phyloP scores from a whole-genome alignment of 1,139 yeast genomes.

The Suhomyces coccinellae region DNA sequence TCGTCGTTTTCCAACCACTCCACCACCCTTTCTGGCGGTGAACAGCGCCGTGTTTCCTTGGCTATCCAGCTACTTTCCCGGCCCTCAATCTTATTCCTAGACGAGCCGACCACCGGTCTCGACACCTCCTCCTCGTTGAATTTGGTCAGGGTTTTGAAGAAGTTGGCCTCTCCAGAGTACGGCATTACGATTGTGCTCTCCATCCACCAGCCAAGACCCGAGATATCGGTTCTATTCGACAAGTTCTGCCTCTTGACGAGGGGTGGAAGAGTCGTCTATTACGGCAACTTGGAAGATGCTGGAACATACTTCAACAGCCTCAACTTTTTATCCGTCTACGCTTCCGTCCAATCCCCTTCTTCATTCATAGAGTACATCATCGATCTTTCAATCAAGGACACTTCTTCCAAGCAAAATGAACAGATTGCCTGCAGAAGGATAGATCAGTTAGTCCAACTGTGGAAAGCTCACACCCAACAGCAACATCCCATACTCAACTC shows the following conservation, averaged over 20 bases:
- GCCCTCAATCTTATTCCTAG: slow-evolving; percentile 76
- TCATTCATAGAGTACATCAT: slow-evolving; percentile 63
- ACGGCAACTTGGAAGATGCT: slow-evolving; percentile 51
- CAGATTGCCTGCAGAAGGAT: slow-evolving; percentile 45
- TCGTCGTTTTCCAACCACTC: slow-evolving; percentile 45
- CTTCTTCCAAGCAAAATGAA: slow-evolving; percentile 46
- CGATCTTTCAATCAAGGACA: slow-evolving; percentile 71
- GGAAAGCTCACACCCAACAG: slow-evolving; percentile 39
- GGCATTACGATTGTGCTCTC: slow-evolving; percentile 76
- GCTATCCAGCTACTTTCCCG: slow-evolving; percentile 76
- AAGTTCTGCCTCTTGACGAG: slow-evolving; percentile 67
- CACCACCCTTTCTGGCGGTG: slow-evolving; percentile 77
- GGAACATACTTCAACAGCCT: slow-evolving; percentile 10
- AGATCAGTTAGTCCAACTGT: slow-evolving; percentile 42
- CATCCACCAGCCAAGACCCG: slow-evolving; percentile 84
- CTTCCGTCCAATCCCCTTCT: slow-evolving; percentile 13
- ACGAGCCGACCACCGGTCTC: slow-evolving; percentile 88
- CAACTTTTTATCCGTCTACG: slow-evolving; percentile 1
- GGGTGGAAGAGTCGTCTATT: slow-evolving; percentile 64
- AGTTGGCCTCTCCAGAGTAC: slow-evolving; percentile 45
- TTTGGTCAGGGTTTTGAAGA: slow-evolving; percentile 62
- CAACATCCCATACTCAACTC: slow-evolving; percentile 10
- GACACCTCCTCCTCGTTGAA: slow-evolving; percentile 77
- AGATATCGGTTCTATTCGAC: slow-evolving; percentile 67
- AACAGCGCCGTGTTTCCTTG: slow-evolving; percentile 72